Percentiles rank a stretch among this genome's conserved stretches.
Conservation (phyloP, 306 rosid species). For the Vicia sativa region DNA sequence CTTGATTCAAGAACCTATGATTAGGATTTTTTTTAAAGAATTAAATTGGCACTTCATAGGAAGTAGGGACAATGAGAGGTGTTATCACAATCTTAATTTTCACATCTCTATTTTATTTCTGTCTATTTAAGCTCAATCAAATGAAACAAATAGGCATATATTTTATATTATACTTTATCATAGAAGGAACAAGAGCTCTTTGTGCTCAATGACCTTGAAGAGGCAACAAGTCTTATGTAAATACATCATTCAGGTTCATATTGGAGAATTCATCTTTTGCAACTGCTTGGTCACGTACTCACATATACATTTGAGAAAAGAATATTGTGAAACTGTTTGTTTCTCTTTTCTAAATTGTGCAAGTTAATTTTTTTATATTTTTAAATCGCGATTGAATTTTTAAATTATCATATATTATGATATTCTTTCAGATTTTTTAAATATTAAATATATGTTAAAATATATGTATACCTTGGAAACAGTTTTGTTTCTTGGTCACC, state of each 20-base stretch:
- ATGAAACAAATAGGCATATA: neutral
- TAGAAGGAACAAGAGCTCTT: neutral
- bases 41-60: neutral
- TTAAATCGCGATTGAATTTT: too few species aligned
- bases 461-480: too few species aligned
- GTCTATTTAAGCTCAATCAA: constrained; percentile 1
- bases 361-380: too few species aligned
- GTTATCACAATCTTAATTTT: neutral
- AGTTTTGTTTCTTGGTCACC: too few species aligned
- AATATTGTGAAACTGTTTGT: too few species aligned
- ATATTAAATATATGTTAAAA: too few species aligned
- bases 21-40: neutral
- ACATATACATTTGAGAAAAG: too few species aligned
- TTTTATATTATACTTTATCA: constrained; percentile 1
- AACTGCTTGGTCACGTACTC: constrained; percentile 10
- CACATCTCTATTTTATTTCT: neutral
- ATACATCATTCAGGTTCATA: constrained; percentile 6
- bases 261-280: constrained; percentile 14
- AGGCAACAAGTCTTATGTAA: neutral
- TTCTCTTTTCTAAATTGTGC: too few species aligned
- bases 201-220: constrained; percentile 2
- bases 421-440: too few species aligned
- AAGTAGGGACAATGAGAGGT: neutral
- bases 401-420: too few species aligned
- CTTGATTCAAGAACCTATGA: constrained; percentile 4